These are phyloP conservation scores for Vanderwaltozyma tropicalis DNA, from an alignment of 805 yeast genomes.

Conservation along the genomic window DNA sequence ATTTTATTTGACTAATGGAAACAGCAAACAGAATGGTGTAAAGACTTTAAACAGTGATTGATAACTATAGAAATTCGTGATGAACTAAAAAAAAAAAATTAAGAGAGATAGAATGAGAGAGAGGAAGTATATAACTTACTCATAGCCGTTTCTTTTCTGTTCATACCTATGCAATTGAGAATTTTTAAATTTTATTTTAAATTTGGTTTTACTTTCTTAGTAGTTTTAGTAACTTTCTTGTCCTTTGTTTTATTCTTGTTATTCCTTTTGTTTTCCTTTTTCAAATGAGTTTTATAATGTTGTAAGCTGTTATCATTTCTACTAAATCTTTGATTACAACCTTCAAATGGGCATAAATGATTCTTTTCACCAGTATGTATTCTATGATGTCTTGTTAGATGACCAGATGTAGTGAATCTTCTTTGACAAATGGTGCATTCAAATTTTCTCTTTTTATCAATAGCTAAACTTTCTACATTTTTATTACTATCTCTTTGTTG, in stretches of 20 bases:
- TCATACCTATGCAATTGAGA: too few species aligned
- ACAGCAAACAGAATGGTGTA: too few species aligned
- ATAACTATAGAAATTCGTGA: too few species aligned
- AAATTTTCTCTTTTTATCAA: conserved; percentile 8
- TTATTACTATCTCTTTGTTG: neutral
- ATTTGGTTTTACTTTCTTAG: neutral
- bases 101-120: too few species aligned
- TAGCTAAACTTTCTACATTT: neutral
- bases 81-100: too few species aligned
- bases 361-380: conserved; percentile 90
- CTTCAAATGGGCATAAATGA: conserved; percentile 70
- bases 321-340: conserved; percentile 78
- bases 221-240: neutral
- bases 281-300: conserved; percentile 75
- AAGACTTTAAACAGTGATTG: too few species aligned
- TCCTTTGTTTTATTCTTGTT: neutral
- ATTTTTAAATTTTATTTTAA: neutral
- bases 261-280: conserved; percentile 14
- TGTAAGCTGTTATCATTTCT: conserved; percentile 93
- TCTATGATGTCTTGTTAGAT: conserved; percentile 77
- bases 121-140: too few species aligned
- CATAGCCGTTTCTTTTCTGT: too few species aligned
- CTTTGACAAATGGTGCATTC: conserved; percentile 23
- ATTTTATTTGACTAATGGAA: too few species aligned
- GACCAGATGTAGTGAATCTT: conserved; percentile 79